Base-by-base conservation (phyloP, 805 yeast genomes). In the Lipomyces sp. region DNA sequence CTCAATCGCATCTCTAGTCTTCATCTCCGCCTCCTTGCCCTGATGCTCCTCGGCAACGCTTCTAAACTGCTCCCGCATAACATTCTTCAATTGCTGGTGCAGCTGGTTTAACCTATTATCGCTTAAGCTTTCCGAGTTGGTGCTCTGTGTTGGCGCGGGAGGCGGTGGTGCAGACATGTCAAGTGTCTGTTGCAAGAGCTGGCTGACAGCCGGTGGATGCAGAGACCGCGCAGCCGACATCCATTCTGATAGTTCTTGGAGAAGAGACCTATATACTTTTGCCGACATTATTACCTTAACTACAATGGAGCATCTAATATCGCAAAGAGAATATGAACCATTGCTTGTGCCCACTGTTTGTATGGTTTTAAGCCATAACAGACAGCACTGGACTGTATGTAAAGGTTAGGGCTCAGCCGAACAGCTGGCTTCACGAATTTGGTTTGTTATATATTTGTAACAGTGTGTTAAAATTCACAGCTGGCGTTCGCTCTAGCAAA, bases 1-100 rank as follows among this genome's bases (percentile, higher is more conserved):
- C 73, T 90, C 92, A n/a, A 75, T 71, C 57, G 88, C 77, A 73
- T 64, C 69, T 18, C 66, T 48, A 11, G 18, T 29, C 56, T 55
- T 58, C 33, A 15, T 29, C 39, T 62, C 50, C 18, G 59, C 60
- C 32, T 8, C 24, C 34, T 35, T 64, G 15, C n/a, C 42, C 48
- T 30, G 60, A 11, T 33, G 35, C 11, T 13, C 39, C 24, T 48
- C 50, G 11, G 42, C 53, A 11, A 18, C 55, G 10, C 35, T 34
- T 10, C 53, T 34, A 42, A 64, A 65, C 59, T 60, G 63, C 37
- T 64, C 59, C 15, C 53, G 48, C 60, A 64, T 18, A 4, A 60
- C 54, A 5, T 4, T n/a, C 32, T 42, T 39, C 51, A 67, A 42
- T 32, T 39, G 29, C 11, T 45, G 56, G 39, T 67, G 68, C 39